Evolutionary conservation across 2,329 filamentous ascomycete species (phyloP).

Genomic region (Furcasterigmium furcatum): DNA sequence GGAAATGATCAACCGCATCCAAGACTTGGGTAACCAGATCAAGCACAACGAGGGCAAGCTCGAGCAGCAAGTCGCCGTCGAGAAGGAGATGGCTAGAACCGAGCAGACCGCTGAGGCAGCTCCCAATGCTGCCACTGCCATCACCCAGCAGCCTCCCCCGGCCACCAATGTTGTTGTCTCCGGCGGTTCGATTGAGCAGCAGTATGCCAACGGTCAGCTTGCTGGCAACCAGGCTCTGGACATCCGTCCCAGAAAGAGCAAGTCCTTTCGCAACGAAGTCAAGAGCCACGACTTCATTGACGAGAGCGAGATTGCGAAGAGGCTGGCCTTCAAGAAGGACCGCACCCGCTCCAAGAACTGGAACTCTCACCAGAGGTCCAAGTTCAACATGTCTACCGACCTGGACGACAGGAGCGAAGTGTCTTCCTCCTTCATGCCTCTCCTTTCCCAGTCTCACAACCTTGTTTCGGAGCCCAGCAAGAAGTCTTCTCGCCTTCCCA

Average conservation of each 20-base stretch:
- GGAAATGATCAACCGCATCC: constrained; percentile 40
- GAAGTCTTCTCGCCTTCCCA: constrained; percentile 35
- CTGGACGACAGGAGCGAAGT: background rate
- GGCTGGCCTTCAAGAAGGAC: background rate
- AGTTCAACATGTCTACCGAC: background rate
- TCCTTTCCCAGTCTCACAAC: background rate
- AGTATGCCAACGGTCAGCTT: background rate
- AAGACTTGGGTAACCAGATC: constrained; percentile 41
- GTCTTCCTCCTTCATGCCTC: background rate
- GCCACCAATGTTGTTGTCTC: too few relatives aligned
- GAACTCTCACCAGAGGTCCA: background rate
- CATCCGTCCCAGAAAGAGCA: too few relatives aligned
- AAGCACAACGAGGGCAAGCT: constrained; percentile 45
- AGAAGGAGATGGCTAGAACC: constrained; percentile 17
- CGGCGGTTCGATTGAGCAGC: too few relatives aligned
- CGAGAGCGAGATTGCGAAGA: background rate
- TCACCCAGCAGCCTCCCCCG: too few relatives aligned
- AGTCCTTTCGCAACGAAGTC: too few relatives aligned
- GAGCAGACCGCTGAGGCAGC: background rate
- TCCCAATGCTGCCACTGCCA: background rate
- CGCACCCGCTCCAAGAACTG: background rate
- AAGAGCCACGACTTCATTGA: background rate
- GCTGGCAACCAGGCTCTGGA: too few relatives aligned
- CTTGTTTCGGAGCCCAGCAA: constrained; percentile 18
- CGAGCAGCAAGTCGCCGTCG: constrained; percentile 40